Evolutionary conservation across 2,329 filamentous ascomycete genomes (phyloP), one percentile per base, ranked within the genome.

Genomic region (Cladorrhinum sp.): DNA sequence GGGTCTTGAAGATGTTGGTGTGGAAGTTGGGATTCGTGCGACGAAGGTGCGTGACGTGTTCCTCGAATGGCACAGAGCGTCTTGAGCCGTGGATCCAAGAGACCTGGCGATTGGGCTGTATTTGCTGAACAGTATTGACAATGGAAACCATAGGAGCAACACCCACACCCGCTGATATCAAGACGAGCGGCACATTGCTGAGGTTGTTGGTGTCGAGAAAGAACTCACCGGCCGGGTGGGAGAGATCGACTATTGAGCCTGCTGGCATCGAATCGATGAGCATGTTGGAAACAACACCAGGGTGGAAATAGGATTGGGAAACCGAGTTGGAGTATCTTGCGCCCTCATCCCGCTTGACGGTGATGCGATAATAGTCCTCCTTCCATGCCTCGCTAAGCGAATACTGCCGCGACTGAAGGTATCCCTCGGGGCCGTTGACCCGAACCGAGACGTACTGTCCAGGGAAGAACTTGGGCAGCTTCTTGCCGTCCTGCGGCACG

Each of bases 381-480:
- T 77, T 77, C 1, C 86, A 87, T 54, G 83, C 79, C 64, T 91
- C 87, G 68, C 84, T 88, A 62, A 92, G 79, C 24, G 87, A 90
- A 75, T 91, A 92, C 73, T 92, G 89, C 29, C 89, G 79, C 18
- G 85, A 80, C 73, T 92, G 89, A 65, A 79, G 74, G 70, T 85
- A 82, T 23, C 82, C 81, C 63, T 78, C 76, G 1, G 84, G 81
- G 0, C 89, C 80, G 54, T 80, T 77, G 7, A 87, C 72, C 54
- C 81, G 81, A 51, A 91, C 74, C 0, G 86, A 88, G 62, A 90
- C 81, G 70, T 91, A 92, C 73, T 92, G 89, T 36, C 90, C 90
- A 0, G 89, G 88, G 60, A 82, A 78, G 77, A 84, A 92, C 0
- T 69, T 50, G 0, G 88, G 88, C 45, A 92, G 76, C n/a, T 77